phyloP scores from a whole-genome alignment of 768 basidiomycete genomes.

The Leccinum sublutescens region DNA sequence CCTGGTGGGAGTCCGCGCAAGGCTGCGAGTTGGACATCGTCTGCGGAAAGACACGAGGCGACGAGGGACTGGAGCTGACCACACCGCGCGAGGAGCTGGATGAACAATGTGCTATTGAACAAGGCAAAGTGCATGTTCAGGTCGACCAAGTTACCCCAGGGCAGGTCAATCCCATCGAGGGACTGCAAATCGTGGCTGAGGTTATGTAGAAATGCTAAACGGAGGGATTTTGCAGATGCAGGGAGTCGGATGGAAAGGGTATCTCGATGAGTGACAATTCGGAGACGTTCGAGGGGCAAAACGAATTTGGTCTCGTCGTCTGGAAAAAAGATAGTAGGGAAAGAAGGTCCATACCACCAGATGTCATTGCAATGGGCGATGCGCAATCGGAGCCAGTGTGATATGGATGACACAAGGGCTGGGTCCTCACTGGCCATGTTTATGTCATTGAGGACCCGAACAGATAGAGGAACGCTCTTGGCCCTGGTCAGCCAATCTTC shows the following conservation, averaged over 20 bases:
- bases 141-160: constrained; percentile 28
- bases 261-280: constrained; percentile 19
- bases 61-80: constrained; percentile 18
- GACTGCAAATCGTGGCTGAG: constrained; percentile 22
- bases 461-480: constrained; percentile 24
- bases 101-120: constrained; percentile 22
- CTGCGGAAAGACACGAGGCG: constrained; percentile 26
- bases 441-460: constrained; percentile 29
- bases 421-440: constrained; percentile 10
- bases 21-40: constrained; percentile 11
- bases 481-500: constrained; percentile 30
- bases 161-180: constrained; percentile 23
- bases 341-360: constrained; percentile 33
- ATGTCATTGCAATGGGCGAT: constrained; percentile 25
- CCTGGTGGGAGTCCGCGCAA: constrained; percentile 12
- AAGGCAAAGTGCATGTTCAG: constrained; percentile 29
- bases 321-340: constrained; percentile 20
- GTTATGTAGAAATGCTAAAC: constrained; percentile 21
- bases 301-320: background rate
- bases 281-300: constrained; percentile 20
- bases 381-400: constrained; percentile 25
- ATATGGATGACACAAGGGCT: background rate
- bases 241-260: constrained; percentile 17
- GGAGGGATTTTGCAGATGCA: constrained; percentile 15
- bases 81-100: constrained; percentile 25